A percentile compares a stretch with the other conserved stretches of the same genome.
These are phyloP conservation scores for Talaromyces sp. DNA, from an alignment of 2,329 filamentous ascomycete species.

Conservation along the genomic window DNA sequence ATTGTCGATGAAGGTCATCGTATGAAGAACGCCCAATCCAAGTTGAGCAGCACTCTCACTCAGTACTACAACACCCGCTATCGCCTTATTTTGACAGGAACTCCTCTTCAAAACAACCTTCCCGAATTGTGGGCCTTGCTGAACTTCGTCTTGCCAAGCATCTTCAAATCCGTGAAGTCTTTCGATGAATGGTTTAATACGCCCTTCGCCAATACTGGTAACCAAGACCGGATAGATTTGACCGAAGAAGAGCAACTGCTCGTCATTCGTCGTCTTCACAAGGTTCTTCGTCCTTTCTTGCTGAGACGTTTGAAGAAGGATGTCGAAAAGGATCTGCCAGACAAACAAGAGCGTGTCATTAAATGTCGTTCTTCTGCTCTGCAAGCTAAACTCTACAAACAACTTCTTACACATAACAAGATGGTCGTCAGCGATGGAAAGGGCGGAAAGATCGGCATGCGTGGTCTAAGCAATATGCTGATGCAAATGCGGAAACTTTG, in stretches of 20 bases:
- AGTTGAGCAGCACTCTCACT: constrained; percentile 90
- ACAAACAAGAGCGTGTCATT: constrained; percentile 99
- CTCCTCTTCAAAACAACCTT: constrained; percentile 93
- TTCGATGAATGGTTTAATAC: constrained; percentile 99
- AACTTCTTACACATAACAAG: constrained; percentile 93
- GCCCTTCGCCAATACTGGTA: constrained; percentile 95
- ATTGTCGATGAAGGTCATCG: constrained; percentile 99
- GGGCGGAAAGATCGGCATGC: constrained; percentile 88
- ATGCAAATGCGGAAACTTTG: constrained; percentile 99
- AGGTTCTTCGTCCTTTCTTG: constrained; percentile 94
- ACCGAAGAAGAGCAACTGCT: constrained; percentile 99
- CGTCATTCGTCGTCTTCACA: constrained; percentile 96
- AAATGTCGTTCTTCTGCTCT: constrained; percentile 97
- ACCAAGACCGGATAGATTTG: constrained; percentile 97
- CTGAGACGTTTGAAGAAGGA: constrained; percentile 98
- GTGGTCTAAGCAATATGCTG: constrained; percentile 98
- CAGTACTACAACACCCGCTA: constrained; percentile 94
- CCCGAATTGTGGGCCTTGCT: constrained; percentile 96
- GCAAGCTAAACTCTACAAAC: constrained; percentile 91
- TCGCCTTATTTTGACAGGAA: constrained; percentile 94
- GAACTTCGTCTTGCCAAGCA: constrained; percentile 96
- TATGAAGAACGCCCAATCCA: constrained; percentile 98
- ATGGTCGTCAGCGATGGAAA: constrained; percentile 93
- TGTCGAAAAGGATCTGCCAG: constrained; percentile 96
- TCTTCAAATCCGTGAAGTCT: constrained; percentile 98